A percentile compares a stretch with the other conserved stretches of the same genome.
Evolutionary conservation across 75 land plant genomes (phyloP).

Genomic region (Pinus tabuliformis): DNA sequence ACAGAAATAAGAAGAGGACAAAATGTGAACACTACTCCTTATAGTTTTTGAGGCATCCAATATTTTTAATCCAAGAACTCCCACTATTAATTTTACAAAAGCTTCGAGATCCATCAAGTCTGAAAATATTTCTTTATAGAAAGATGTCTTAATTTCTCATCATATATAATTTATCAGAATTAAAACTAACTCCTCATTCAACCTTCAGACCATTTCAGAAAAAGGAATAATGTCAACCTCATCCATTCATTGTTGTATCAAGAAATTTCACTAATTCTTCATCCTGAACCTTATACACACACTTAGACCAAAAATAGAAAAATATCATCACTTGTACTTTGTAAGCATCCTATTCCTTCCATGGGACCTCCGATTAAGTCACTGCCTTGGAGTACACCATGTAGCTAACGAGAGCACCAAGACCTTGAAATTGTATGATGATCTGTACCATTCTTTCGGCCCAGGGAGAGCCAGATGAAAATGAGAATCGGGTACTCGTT

Average conservation of each 20-base stretch:
- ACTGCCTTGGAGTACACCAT: too few species aligned
- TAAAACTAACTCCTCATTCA: neutral
- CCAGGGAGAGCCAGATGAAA: too few species aligned
- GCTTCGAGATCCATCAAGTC: constrained; percentile 73
- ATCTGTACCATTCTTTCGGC: too few species aligned
- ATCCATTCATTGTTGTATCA: too few species aligned
- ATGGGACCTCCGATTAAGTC: too few species aligned
- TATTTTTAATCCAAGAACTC: constrained; percentile 74
- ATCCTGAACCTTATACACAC: neutral
- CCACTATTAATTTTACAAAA: constrained; percentile 68
- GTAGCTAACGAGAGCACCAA: too few species aligned
- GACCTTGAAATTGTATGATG: too few species aligned
- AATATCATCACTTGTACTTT: neutral
- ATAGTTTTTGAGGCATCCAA: constrained; percentile 36
- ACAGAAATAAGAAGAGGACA: constrained; percentile 63
- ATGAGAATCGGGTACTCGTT: too few species aligned
- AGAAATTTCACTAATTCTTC: neutral
- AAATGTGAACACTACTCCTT: constrained; percentile 23
- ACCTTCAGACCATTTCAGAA: neutral
- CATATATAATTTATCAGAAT: neutral
- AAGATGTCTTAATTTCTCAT: neutral
- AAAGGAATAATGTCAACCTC: neutral
- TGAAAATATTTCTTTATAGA: neutral
- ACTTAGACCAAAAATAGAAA: neutral
- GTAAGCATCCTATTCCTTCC: neutral